Evolutionary conservation across 2,329 filamentous ascomycete genomes (phyloP).

Genomic region (Penicillium glabrum): DNA sequence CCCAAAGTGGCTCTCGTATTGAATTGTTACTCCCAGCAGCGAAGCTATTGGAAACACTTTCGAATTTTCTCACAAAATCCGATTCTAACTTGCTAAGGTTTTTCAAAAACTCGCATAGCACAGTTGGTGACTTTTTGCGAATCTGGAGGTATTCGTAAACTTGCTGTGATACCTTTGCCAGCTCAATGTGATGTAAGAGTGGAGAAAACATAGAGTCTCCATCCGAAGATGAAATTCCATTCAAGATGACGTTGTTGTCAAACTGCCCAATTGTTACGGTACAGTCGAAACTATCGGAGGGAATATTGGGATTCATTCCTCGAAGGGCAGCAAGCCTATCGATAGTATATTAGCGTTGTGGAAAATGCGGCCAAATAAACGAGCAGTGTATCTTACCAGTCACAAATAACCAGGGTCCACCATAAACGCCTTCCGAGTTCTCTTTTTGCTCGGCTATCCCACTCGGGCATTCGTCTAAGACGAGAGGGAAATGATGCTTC

Average conservation of each 20-base stretch:
- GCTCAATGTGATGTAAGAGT: background rate
- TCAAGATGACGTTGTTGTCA: background rate
- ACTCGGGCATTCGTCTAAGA: background rate
- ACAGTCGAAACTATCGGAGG: background rate
- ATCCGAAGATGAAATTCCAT: background rate
- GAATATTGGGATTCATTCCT: background rate
- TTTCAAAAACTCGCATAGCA: background rate
- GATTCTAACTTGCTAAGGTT: background rate
- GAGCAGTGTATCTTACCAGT: background rate
- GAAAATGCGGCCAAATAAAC: background rate
- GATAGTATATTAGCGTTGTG: background rate
- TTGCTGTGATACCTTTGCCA: background rate
- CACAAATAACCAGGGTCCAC: background rate
- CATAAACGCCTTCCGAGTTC: background rate
- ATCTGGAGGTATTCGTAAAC: background rate
- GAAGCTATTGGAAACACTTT: background rate
- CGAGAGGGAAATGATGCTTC: background rate
- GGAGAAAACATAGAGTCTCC: background rate
- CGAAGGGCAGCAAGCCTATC: background rate
- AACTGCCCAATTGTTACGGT: background rate
- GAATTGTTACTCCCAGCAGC: background rate
- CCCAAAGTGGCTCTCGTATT: background rate
- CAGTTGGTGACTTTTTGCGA: background rate
- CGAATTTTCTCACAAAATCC: background rate
- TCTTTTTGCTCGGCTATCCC: background rate